These are phyloP conservation scores for Dictyostelium brefeldianum DNA, from an alignment of 78 protist genomes.

Conservation along the genomic window DNA sequence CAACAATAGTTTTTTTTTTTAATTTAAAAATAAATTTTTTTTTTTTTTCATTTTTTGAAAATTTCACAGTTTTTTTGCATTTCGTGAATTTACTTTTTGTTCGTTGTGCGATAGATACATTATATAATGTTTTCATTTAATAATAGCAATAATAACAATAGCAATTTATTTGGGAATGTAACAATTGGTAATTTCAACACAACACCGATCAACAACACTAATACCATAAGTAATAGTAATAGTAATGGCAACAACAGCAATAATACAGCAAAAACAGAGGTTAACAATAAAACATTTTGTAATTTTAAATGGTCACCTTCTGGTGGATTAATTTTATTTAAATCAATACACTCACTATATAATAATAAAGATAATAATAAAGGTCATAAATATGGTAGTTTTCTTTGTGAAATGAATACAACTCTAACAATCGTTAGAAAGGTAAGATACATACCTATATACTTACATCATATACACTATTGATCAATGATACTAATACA, in stretches of 20 bases:
- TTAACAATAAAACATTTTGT: background rate
- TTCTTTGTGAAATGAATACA: background rate
- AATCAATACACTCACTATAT: background rate
- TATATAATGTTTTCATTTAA: background rate
- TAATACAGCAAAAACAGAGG: background rate
- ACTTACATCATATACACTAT: background rate
- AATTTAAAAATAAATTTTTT: background rate
- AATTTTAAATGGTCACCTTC: conserved; percentile 44
- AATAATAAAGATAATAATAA: background rate
- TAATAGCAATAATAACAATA: background rate
- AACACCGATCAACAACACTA: background rate
- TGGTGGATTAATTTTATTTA: conserved; percentile 23
- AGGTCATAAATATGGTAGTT: background rate
- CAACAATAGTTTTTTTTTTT: background rate
- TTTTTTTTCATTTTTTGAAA: background rate
- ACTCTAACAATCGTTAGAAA: conserved; percentile 12
- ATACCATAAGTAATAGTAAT: background rate
- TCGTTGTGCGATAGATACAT: background rate
- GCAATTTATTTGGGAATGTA: conserved; percentile 2
- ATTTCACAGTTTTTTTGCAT: background rate
- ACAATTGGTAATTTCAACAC: background rate
- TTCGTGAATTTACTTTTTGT: background rate
- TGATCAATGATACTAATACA: background rate
- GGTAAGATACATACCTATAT: background rate
- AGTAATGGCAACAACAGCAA: background rate